Percentiles rank a stretch among this genome's conserved stretches.
phyloP scores from a whole-genome alignment of 345 rosid species.

The Adansonia digitata region DNA sequence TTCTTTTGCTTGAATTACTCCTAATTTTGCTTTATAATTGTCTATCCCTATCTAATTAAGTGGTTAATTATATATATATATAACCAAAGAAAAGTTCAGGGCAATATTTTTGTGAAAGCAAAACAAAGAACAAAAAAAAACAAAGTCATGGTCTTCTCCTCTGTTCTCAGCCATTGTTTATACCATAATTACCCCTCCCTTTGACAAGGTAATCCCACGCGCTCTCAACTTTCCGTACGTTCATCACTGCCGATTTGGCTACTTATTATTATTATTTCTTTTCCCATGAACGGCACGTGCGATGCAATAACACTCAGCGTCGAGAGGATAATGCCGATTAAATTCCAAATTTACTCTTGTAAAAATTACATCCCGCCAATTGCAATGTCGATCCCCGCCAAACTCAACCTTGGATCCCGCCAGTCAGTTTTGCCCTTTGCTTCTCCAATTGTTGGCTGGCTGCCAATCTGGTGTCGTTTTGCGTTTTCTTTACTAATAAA shows the following conservation, averaged over 20 bases:
- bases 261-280: not conserved
- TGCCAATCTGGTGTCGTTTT: not conserved
- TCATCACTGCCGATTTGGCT: not conserved
- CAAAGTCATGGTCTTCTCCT: not conserved
- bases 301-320: not conserved
- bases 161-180: not conserved
- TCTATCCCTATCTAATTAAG: not conserved
- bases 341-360: not conserved
- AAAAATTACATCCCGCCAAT: not conserved
- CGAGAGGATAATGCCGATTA: not conserved
- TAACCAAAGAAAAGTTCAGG: not conserved
- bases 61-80: not conserved
- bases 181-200: not conserved
- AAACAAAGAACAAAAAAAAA: too few species aligned
- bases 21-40: not conserved
- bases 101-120: not conserved
- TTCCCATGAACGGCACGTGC: not conserved
- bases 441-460: not conserved
- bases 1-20: not conserved
- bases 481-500: not conserved
- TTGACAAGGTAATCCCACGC: not conserved
- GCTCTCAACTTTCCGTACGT: not conserved
- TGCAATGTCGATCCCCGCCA: not conserved
- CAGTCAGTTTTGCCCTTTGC: not conserved
- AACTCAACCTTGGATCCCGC: not conserved